Conservation (phyloP, 1,284 basidiomycete genomes). For the Spongiforma sp. region DNA sequence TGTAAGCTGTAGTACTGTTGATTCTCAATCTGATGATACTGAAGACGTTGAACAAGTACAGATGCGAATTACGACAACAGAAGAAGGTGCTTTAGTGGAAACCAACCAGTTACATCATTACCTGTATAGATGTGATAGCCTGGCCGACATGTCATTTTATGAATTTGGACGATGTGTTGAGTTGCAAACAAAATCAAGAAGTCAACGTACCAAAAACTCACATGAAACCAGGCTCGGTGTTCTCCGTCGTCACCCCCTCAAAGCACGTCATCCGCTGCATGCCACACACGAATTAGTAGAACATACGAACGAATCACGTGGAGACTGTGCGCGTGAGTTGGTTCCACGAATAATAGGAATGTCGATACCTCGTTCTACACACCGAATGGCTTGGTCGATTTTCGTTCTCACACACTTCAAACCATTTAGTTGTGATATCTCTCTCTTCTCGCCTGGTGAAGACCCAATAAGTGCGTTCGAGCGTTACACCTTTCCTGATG, state of each 20-base stretch:
- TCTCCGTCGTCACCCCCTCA: background rate
- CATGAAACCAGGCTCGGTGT: background rate
- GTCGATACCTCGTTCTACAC: background rate
- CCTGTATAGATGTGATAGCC: background rate
- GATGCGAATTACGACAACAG: background rate
- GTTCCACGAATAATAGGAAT: background rate
- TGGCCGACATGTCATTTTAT: background rate
- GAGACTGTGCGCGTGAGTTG: background rate
- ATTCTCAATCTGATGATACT: background rate
- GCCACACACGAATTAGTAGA: background rate
- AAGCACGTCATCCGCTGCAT: background rate
- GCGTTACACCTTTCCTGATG: background rate
- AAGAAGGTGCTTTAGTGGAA: background rate
- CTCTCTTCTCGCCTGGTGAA: background rate
- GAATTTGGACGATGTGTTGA: background rate
- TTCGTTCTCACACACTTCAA: conserved; percentile 35
- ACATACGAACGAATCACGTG: background rate
- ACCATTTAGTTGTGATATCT: conserved; percentile 20
- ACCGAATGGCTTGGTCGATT: conserved; percentile 13
- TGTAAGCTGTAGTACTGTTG: no score
- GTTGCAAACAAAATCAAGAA: background rate
- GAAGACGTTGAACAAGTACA: background rate
- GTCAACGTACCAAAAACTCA: background rate
- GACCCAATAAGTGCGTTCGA: background rate
- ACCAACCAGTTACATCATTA: background rate